Base-by-base conservation (phyloP, 1,284 basidiomycete genomes). In the Ustilago loliicola region DNA sequence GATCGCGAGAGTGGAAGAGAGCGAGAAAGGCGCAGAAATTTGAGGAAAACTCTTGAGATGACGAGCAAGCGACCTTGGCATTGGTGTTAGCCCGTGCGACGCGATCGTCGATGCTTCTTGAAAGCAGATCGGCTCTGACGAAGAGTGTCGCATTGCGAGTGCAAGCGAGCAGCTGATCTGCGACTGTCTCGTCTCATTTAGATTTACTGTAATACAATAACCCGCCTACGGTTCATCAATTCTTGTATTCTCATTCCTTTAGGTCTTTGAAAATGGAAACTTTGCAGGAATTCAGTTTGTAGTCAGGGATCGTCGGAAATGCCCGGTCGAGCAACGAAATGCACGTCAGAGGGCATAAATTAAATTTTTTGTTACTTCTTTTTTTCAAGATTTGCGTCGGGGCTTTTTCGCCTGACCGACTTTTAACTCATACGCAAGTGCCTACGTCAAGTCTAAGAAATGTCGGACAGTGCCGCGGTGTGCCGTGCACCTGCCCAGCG, bases 121-220 rank as follows among this genome's bases (percentile, higher is more conserved):
- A n/a, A 42, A 42, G 47, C 5, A n/a, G 45, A 52, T 66, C 58
- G 58, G 64, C 57, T 45, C 21, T 54, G 7, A 30, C 32, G 42
- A 17, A 45, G 8, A 45, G n/a, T 45, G 42, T n/a, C 42, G 3
- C 6, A 45, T 8, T 23, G 36, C 17, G 3, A 38, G 36, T 29
- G 25, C 23, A 68, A 58, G 60, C 66, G 66, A 68, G 60, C 60
- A 62, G 66, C 32, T 62, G 66, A 62, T 68, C 66, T 68, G 60
- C 66, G 40, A 68, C 52, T 47, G 55, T 57, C 34, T 64, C 55
- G 23, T 23, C 21, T 55, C 8, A n/a, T 15, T n/a, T 40, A n/a
- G n/a, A n/a, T 23, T 15, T 11, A 3, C 19, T 53, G 6, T 7
- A 38, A 38, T 38, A 38, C 50, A 51, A 50, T 1, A 9, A 4